These are phyloP conservation scores for Nannizziopsis arthrosporioides DNA, from an alignment of 2,329 filamentous ascomycete genomes.

Conservation along the genomic window DNA sequence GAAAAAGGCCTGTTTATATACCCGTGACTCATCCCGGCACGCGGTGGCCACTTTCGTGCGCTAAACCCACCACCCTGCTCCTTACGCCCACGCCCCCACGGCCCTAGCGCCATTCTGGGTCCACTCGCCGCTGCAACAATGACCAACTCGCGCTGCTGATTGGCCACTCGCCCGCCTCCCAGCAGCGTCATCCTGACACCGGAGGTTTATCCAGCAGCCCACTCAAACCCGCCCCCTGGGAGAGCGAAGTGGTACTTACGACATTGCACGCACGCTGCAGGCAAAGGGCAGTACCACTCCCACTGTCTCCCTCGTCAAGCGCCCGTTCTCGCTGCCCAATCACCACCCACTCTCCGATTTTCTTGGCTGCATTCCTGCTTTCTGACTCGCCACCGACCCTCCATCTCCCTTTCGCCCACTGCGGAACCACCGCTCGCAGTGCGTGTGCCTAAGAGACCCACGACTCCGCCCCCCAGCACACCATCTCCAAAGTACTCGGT, in stretches of 20 bases:
- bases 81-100: neutral
- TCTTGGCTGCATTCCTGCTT: too few species aligned
- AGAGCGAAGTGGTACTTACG: too few species aligned
- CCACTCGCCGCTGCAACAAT: neutral
- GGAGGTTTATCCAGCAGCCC: neutral
- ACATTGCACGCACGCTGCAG: too few species aligned
- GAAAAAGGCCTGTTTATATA: constrained; percentile 17
- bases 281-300: too few species aligned
- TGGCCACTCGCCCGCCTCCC: constrained; percentile 4
- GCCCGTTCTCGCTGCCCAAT: neutral
- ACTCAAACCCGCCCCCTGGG: too few species aligned
- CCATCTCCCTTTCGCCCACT: neutral
- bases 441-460: too few species aligned
- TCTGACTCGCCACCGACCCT: neutral
- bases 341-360: too few species aligned
- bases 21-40: constrained; percentile 9
- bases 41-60: constrained; percentile 11
- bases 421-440: too few species aligned
- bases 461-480: too few species aligned
- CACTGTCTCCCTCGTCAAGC: neutral
- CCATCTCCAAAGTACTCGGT: too few species aligned
- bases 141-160: constrained; percentile 1
- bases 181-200: constrained; percentile 11
- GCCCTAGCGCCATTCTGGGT: too few species aligned
- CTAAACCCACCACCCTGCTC: constrained; percentile 10